These are phyloP conservation scores for Salix exigua DNA, from an alignment of 345 rosid genomes.

Conservation along the genomic window DNA sequence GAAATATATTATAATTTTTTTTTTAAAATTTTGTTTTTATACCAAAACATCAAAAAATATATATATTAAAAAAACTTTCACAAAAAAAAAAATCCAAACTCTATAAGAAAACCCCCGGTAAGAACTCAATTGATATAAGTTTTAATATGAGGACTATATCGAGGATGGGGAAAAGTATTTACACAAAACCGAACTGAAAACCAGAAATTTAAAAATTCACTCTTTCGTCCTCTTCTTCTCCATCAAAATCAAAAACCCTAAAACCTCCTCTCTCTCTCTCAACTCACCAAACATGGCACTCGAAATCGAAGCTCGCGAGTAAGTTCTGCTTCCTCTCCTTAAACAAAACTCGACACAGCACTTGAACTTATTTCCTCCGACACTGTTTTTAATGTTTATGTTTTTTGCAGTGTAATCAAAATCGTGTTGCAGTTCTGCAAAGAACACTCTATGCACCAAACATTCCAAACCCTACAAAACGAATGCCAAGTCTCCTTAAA, in stretches of 20 bases:
- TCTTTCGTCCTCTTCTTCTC: too few relatives aligned
- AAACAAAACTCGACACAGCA: background rate
- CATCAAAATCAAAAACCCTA: slow-evolving; percentile 6
- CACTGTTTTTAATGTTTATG: background rate
- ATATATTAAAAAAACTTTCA: too few relatives aligned
- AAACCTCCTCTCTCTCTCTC: slow-evolving; percentile 4
- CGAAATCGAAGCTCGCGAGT: slow-evolving; percentile 99
- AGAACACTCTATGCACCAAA: slow-evolving; percentile 88
- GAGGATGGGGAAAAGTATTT: too few relatives aligned
- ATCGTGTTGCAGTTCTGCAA: slow-evolving; percentile 97
- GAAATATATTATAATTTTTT: too few relatives aligned
- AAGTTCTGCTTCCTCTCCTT: slow-evolving; percentile 20
- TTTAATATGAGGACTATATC: too few relatives aligned
- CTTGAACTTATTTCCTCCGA: background rate
- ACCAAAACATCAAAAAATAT: too few relatives aligned
- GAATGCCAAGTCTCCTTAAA: slow-evolving; percentile 96
- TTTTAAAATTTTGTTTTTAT: too few relatives aligned
- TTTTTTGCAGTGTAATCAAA: slow-evolving; percentile 71
- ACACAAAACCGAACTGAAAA: too few relatives aligned
- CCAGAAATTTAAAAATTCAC: too few relatives aligned
- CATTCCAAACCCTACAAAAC: slow-evolving; percentile 86
- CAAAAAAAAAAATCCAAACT: too few relatives aligned
- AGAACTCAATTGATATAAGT: too few relatives aligned
- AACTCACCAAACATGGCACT: slow-evolving; percentile 50
- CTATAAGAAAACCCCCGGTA: too few relatives aligned